Evolutionary conservation across 148 eudicot species (phyloP).

Genomic region (Vaccinium darrowii): DNA sequence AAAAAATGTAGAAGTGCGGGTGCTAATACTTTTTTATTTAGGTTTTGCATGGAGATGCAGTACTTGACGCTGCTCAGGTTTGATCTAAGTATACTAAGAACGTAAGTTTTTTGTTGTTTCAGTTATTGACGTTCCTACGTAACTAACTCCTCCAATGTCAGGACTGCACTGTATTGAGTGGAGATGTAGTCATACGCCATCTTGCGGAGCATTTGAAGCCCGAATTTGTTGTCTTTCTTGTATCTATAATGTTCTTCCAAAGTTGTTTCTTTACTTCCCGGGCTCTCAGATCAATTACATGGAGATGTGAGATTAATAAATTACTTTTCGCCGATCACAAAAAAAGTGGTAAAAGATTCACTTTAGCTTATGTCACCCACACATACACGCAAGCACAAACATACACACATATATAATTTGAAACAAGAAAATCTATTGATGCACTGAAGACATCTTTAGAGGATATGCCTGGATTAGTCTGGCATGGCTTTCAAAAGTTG

Average conservation of each 20-base stretch:
- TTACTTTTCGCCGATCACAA: not conserved
- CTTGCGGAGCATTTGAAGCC: conserved; percentile 75
- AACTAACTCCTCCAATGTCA: conserved; percentile 26
- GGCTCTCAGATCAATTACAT: not conserved
- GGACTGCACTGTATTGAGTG: conserved; percentile 97
- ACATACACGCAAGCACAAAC: not conserved
- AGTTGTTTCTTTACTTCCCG: not conserved
- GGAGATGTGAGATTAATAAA: conserved; percentile 6
- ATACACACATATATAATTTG: not conserved
- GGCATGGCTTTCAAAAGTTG: not conserved
- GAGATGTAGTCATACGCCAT: conserved; percentile 90
- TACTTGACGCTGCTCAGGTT: conserved; percentile 76
- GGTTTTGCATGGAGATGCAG: conserved; percentile 99
- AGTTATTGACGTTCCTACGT: conserved; percentile 12
- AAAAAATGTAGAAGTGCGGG: not conserved
- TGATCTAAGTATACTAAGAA: conserved; percentile 13
- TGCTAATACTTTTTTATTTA: conserved; percentile 21
- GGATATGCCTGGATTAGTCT: not conserved
- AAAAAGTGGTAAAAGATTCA: not conserved
- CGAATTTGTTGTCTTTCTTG: conserved; percentile 89
- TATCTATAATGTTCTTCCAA: conserved; percentile 41
- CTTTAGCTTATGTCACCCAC: not conserved
- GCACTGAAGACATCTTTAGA: not conserved
- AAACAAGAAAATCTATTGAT: not conserved
- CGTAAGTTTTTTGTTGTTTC: conserved; percentile 6